Base-by-base conservation (phyloP, 306 rosid species). In the Senna siamea region DNA sequence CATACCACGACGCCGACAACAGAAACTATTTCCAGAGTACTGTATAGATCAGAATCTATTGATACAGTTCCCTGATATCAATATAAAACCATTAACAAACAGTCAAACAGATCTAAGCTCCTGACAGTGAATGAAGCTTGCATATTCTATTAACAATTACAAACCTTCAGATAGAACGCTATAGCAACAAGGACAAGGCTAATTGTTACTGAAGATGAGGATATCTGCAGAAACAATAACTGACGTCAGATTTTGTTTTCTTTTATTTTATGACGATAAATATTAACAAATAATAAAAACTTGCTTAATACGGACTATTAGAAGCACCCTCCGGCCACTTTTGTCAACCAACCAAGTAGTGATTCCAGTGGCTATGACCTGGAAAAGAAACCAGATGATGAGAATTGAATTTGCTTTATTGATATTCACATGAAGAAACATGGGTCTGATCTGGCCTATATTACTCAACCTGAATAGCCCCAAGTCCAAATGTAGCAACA, bases 261-360 rank as follows among this genome's bases (percentile, higher is more conserved):
- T 20, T 7, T 35, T 77, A 88, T 90, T 40, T 55, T 35, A 73
- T 51, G 43, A 54, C 35, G 47, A 40, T 22, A 70, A 7, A 40
- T 40, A 72, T 28, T 58, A 59, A 52, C 32, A 69, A 40, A 53
- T 43, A 9, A 34, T 32, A 15, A 71, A n/a, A 38, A 40, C 15
- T 53, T 54, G 50, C 74, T 48, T 79, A 26, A 57, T 32, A 72
- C 89, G 12, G 53, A 92, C 97, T 50, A 89, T 83, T 52, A 92
- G 84, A 55, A 89, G 96, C 66, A 87, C 22, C 85, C 96, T 82
- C 57, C 97, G 89, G 6, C 96, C 96, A 68, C 88, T 80, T 86
- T 72, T 87, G 82, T 92, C 96, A 50, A 83, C 85, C 85, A 92
- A 78, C 93, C 97, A 89, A 4, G 96, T 92, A 35, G 97, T 35